A percentile compares a stretch with the other conserved stretches of the same genome.
These are phyloP conservation scores for Saccharomycopsis sp. DNA, from an alignment of 805 yeast species.

Conservation along the genomic window DNA sequence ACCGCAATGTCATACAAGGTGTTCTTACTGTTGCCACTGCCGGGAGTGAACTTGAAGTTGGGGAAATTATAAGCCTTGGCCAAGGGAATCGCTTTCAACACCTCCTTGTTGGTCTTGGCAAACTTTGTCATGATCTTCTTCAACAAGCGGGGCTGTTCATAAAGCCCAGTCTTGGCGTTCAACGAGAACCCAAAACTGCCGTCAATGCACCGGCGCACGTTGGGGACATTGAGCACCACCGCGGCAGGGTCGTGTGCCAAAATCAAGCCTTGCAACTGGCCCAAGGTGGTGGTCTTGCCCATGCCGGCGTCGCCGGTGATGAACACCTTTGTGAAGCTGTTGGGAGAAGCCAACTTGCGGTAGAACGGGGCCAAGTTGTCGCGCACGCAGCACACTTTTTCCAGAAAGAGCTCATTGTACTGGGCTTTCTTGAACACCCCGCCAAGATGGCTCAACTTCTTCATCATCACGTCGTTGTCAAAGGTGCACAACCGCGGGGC, in stretches of 20 bases:
- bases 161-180: constrained; percentile 39
- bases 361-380: too few relatives aligned
- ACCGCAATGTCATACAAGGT: constrained; percentile 38
- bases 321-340: constrained; percentile 32
- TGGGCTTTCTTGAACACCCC: constrained; percentile 50
- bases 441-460: neutral
- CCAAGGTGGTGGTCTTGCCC: constrained; percentile 67
- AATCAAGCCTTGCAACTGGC: constrained; percentile 61
- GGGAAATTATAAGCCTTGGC: constrained; percentile 29
- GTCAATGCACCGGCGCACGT: constrained; percentile 51
- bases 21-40: too few relatives aligned
- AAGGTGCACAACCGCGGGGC: neutral
- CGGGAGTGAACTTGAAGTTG: constrained; percentile 23
- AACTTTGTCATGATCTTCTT: constrained; percentile 50
- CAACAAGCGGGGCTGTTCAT: constrained; percentile 74
- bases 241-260: constrained; percentile 30
- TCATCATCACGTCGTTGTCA: constrained; percentile 1
- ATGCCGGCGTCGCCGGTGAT: constrained; percentile 65
- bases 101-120: constrained; percentile 35
- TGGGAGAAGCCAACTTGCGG: too few relatives aligned
- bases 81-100: constrained; percentile 30
- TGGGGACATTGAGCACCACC: constrained; percentile 54
- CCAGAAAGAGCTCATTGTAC: constrained; percentile 52
- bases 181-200: constrained; percentile 64
- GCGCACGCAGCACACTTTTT: constrained; percentile 53